Evolutionary conservation across 2,329 filamentous ascomycete species (phyloP).

Genomic region (Sporothrix protearum): DNA sequence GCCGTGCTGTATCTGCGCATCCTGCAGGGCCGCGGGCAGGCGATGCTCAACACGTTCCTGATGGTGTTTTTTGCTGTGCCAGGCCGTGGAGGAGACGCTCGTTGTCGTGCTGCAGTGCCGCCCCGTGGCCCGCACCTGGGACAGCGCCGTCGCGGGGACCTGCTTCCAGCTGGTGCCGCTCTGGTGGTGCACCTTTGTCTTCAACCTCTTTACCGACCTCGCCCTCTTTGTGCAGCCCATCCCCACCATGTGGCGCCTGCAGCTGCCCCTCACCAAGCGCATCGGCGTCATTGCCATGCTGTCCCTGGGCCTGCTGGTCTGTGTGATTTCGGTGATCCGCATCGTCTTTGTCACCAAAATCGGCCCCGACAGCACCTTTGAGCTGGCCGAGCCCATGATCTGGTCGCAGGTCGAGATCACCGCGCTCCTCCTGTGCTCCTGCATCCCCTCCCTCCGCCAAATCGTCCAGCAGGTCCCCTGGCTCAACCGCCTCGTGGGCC

Average conservation of each 20-base stretch:
- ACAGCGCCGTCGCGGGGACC: background rate
- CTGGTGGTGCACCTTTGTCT: conserved; percentile 23
- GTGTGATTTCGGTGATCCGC: conserved; percentile 22
- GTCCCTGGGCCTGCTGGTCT: conserved; percentile 21
- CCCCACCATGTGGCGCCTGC: conserved; percentile 25
- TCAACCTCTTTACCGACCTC: conserved; percentile 23
- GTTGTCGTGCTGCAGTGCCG: conserved; percentile 23
- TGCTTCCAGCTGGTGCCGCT: conserved; percentile 17
- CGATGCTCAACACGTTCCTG: conserved; percentile 19
- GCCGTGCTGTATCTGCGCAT: conserved; percentile 24
- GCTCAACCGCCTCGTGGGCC: conserved; percentile 23
- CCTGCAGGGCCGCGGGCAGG: conserved; percentile 14
- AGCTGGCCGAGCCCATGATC: conserved; percentile 21
- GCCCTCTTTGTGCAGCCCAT: conserved; percentile 26
- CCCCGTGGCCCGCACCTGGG: conserved; percentile 20
- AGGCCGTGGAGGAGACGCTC: conserved; percentile 24
- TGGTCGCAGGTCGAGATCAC: conserved; percentile 28
- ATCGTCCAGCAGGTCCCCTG: conserved; percentile 17
- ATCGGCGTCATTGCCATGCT: conserved; percentile 24
- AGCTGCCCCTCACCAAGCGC: conserved; percentile 21
- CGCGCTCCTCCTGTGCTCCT: conserved; percentile 27
- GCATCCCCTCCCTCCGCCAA: conserved; percentile 27
- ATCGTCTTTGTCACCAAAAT: conserved; percentile 20
- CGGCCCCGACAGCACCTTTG: conserved; percentile 14
- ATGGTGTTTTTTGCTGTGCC: conserved; percentile 18